Base-by-base conservation (phyloP, 2,329 filamentous ascomycete species). In the Xylariaceae sp. region DNA sequence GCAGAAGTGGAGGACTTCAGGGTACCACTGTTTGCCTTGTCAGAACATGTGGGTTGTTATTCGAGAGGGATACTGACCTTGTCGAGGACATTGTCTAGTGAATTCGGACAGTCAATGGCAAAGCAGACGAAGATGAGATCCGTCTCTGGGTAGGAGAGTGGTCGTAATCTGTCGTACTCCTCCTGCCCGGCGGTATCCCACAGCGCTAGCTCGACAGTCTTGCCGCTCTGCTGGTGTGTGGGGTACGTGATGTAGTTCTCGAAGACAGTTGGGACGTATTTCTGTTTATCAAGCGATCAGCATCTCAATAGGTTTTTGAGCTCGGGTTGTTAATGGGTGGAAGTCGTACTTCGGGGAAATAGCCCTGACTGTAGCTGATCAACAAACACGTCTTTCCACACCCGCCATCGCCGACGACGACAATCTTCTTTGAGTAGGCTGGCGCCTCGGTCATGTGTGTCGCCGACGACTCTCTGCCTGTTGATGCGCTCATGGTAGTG, bases 191-290 rank as follows among this genome's bases (percentile, higher is more conserved):
- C 94, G 28, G 94, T 99, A 74, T 99, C 94, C 94, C 94, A 99
- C 47, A 99, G 82, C 39, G 94, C 94, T 56, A 99, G 83, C 76
- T 99, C 94, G 61, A 99, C 91, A 52, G 88, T 92, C 80, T 97
- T 97, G 67, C 93, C 92, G 12, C 88, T 89, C 42, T 86, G 83
- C 59, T 86, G 84, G 74, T 99, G 94, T 54, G 86, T 88, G 51
- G 93, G 95, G 72, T 96, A 93, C 49, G 94, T 97, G 75, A 99
- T 97, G 82, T 99, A 99, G 78, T 99, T 99, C 70, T 99, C 94
- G 71, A 99, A 99, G 47, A 99, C 94, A 2, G 94, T 99, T 4
- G 94, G 94, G 39, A 99, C 94, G 66, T 99, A 99, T 97, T 97
- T 97, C 94, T 99, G 40, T 40, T 36, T 2, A 42, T 33, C 34